A percentile compares a stretch with the other conserved stretches of the same genome.
These are phyloP conservation scores for Gardenia jasminoides DNA, from an alignment of 257 asterid species.

Conservation along the genomic window DNA sequence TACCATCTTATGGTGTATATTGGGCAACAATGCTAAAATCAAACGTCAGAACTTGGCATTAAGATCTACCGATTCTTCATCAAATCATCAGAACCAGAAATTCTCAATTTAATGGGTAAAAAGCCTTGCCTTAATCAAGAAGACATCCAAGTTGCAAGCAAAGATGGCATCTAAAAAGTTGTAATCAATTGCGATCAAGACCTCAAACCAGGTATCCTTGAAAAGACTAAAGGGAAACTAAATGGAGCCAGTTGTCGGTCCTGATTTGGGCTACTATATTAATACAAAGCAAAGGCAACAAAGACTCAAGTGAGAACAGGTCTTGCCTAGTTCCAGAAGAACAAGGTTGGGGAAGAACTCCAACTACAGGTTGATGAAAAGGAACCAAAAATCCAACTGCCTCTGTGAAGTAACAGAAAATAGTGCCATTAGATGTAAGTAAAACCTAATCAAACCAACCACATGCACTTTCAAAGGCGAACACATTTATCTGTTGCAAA, in stretches of 20 bases:
- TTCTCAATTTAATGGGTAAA: background rate
- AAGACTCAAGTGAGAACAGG: slow-evolving; percentile 25
- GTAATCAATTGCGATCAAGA: background rate
- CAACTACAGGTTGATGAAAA: slow-evolving; percentile 61
- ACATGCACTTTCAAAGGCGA: background rate
- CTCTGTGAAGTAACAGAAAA: slow-evolving; percentile 40
- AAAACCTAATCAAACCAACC: background rate
- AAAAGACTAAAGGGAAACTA: background rate
- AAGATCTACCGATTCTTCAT: background rate
- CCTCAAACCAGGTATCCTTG: background rate
- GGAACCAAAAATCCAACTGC: slow-evolving; percentile 52
- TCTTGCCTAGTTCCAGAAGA: slow-evolving; percentile 87
- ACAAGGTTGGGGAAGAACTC: slow-evolving; percentile 85
- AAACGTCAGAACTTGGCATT: background rate
- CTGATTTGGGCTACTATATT: background rate
- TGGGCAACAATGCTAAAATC: background rate
- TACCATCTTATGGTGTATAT: background rate
- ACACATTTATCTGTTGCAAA: background rate
- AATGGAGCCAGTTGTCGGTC: background rate
- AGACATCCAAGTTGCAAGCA: background rate
- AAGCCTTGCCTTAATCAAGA: background rate
- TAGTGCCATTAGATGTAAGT: slow-evolving; percentile 7
- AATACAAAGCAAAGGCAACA: slow-evolving; percentile 10
- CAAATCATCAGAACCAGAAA: background rate
- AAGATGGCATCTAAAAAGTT: background rate